Percentiles rank a stretch among this genome's conserved stretches.
Conservation (phyloP, 1,284 basidiomycete genomes). For the Boletus smithii region DNA sequence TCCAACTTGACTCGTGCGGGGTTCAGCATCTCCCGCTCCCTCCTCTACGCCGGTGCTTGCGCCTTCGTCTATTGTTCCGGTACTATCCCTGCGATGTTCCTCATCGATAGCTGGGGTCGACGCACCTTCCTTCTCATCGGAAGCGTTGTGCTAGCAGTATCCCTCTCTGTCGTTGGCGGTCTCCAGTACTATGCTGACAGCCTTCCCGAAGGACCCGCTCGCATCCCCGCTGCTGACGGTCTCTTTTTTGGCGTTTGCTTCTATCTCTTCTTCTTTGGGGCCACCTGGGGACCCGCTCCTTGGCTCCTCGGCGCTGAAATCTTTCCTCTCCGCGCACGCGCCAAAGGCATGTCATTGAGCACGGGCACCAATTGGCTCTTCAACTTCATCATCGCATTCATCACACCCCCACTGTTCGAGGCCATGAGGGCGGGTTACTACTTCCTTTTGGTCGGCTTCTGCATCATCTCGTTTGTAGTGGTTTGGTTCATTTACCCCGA, state of each 20-base stretch:
- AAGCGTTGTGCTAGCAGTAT: conserved; percentile 40
- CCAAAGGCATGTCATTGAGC: conserved; percentile 65
- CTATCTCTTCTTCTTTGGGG: conserved; percentile 47
- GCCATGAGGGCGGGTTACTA: conserved; percentile 46
- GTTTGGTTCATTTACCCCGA: conserved; percentile 48
- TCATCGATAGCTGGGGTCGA: conserved; percentile 55
- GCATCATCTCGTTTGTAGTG: conserved; percentile 41
- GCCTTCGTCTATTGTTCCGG: conserved; percentile 57
- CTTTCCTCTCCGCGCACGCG: conserved; percentile 64
- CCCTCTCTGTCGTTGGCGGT: conserved; percentile 43
- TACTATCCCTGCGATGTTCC: conserved; percentile 55
- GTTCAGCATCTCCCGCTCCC: conserved; percentile 42
- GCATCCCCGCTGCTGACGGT: conserved; percentile 43
- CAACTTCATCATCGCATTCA: conserved; percentile 55
- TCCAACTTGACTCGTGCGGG: conserved; percentile 50
- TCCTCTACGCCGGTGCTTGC: conserved; percentile 52
- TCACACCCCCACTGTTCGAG: conserved; percentile 48
- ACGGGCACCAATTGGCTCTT: conserved; percentile 57
- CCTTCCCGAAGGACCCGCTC: conserved; percentile 36
- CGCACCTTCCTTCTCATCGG: conserved; percentile 50
- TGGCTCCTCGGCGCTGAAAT: conserved; percentile 61
- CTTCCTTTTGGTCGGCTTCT: conserved; percentile 47
- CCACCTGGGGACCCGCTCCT: conserved; percentile 63
- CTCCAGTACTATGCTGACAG: conserved; percentile 42
- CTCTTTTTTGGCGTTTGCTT: conserved; percentile 44